phyloP scores from a whole-genome alignment of 371 early-diverging fungal species.

The Circinella minor region DNA sequence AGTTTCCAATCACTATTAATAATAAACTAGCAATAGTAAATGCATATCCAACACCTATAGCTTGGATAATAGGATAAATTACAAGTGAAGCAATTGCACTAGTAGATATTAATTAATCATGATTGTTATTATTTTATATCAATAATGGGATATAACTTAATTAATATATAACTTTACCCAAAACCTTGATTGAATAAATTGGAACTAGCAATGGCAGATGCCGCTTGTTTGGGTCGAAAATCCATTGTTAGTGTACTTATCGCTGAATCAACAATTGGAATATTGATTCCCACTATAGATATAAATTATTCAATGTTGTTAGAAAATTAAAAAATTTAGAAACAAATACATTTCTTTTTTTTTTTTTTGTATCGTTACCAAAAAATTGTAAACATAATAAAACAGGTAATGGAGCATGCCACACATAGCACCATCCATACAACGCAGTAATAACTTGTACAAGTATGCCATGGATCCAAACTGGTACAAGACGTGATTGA shows the following conservation, averaged over 20 bases:
- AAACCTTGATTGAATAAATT: not conserved
- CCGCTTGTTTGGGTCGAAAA: not conserved
- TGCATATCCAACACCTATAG: too few relatives aligned
- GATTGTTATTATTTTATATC: too few relatives aligned
- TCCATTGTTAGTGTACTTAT: not conserved
- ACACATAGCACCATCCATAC: not conserved
- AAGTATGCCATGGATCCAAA: not conserved
- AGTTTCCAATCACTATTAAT: too few relatives aligned
- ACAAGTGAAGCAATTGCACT: too few relatives aligned
- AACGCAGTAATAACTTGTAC: not conserved
- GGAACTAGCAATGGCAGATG: not conserved
- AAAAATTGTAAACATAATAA: not conserved
- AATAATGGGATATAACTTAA: too few relatives aligned
- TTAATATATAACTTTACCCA: not conserved
- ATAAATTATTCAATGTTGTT: not conserved
- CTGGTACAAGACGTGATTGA: not conserved
- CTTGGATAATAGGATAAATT: too few relatives aligned
- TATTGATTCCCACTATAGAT: not conserved
- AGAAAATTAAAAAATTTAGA: not conserved
- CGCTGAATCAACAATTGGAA: not conserved
- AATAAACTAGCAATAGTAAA: too few relatives aligned
- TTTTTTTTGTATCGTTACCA: not conserved
- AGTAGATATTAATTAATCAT: too few relatives aligned
- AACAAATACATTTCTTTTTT: too few relatives aligned
- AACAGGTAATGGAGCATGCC: not conserved